Percentiles rank a stretch among this genome's conserved stretches.
Evolutionary conservation across 805 yeast genomes (phyloP).

Genomic region (Clavispora vitiphila): DNA sequence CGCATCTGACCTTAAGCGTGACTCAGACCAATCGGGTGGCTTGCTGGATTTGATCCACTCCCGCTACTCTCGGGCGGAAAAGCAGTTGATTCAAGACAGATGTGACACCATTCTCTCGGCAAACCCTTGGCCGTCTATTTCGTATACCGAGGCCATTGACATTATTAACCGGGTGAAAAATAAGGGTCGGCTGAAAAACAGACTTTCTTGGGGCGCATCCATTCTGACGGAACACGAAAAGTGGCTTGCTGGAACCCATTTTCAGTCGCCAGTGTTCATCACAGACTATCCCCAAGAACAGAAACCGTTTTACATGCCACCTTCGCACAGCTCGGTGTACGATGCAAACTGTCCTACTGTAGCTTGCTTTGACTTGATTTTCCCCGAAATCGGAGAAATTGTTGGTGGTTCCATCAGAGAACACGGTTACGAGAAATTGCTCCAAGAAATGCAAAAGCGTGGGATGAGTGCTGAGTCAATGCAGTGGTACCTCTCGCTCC

Average conservation of each 20-base stretch:
- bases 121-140: constrained; percentile 59
- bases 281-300: constrained; percentile 76
- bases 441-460: constrained; percentile 45
- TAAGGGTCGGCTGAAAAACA: constrained; percentile 31
- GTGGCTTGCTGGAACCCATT: constrained; percentile 71
- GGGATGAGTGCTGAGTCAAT: constrained; percentile 57
- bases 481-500: constrained; percentile 74
- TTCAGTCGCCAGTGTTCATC: constrained; percentile 75
- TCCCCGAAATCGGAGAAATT: constrained; percentile 91
- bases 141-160: constrained; percentile 72
- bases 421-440: constrained; percentile 47
- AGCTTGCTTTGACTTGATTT: constrained; percentile 82
- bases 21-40: constrained; percentile 12
- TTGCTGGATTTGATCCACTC: constrained; percentile 29
- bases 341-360: constrained; percentile 51
- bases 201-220: constrained; percentile 61
- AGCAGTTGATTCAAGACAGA: constrained; percentile 37
- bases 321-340: constrained; percentile 23
- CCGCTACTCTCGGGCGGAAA: constrained; percentile 34
- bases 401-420: constrained; percentile 95
- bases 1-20: constrained; percentile 10
- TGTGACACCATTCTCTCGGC: constrained; percentile 53
- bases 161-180: constrained; percentile 38
- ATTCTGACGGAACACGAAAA: constrained; percentile 86
- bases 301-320: constrained; percentile 92